phyloP scores from a whole-genome alignment of 2,329 filamentous ascomycete genomes.

The Cladosporium sphaerospermum region DNA sequence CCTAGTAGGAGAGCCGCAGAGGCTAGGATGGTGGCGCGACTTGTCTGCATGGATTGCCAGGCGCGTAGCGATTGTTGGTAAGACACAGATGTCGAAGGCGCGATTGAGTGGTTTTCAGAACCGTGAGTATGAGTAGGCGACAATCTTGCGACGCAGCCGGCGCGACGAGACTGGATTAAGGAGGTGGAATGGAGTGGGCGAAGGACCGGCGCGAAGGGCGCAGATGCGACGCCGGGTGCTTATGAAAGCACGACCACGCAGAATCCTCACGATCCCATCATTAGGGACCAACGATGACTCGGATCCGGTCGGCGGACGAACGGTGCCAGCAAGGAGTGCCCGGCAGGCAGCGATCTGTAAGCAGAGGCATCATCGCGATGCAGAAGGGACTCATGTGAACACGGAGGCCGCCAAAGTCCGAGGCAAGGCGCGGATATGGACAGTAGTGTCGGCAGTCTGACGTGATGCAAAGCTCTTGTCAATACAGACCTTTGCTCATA shows the following conservation, averaged over 20 bases:
- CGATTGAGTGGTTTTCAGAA: not conserved
- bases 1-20: conserved; percentile 35
- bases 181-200: not conserved
- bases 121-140: not conserved
- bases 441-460: conserved; percentile 1
- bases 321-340: not conserved
- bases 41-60: conserved; percentile 16
- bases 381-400: not conserved
- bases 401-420: conserved; percentile 1
- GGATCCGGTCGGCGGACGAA: not conserved
- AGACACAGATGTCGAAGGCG: not conserved
- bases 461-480: conserved; percentile 1
- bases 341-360: conserved; percentile 3
- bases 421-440: not conserved
- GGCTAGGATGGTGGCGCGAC: conserved; percentile 14
- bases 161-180: too few species aligned
- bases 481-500: not conserved
- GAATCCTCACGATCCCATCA: not conserved
- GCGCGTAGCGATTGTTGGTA: not conserved
- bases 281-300: not conserved
- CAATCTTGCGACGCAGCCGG: not conserved
- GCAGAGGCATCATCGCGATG: conserved; percentile 2
- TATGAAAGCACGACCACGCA: not conserved
- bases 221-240: conserved; percentile 24
- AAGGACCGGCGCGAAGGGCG: conserved; percentile 14